Base-by-base conservation (phyloP, 495 filamentous ascomycete genomes). In the Penicillium simplicissimum region DNA sequence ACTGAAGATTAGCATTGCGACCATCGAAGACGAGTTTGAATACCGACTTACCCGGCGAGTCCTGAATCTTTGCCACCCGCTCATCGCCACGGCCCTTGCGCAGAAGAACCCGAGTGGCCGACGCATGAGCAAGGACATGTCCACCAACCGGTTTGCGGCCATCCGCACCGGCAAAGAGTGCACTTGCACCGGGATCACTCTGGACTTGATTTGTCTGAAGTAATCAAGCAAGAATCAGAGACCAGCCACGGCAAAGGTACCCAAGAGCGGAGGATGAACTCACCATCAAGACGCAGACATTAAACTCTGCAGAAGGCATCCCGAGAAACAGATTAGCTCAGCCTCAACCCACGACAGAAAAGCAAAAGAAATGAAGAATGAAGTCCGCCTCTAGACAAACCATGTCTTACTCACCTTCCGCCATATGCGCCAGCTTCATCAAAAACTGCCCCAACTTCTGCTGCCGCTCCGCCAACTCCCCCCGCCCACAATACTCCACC, bases 101-200 rank as follows among this genome's bases (percentile, higher is more conserved):
- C 48, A 93, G 79, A 17, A 92, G 79, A 42, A 93, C 82, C 51
- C 90, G 81, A 54, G 90, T 92, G 3, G 89, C 85, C 37, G 88
- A 91, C 43, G 90, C 89, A 74, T 93, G 90, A 48, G 90, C 90
- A 42, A 93, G 85, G 61, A 93, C 84, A 79, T 93, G 90, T 23
- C 90, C 90, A 60, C 90, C 90, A 28, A 90, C 86, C 64, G 85
- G 86, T 63, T 90, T 90, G 15, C 87, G 83, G 55, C 90, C 90
- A 77, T 93, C 90, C 36, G 87, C 90, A 55, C 88, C 86, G 38
- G 89, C 87, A 59, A 93, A 93, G n/a, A 93, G 80, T 36, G 89
- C 87, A 73, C 82, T 90, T 1, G 90, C 90, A 60, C 90, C 89
- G n/a, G 90, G 90, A 62, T 92, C 90, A 54, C 84, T 88, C 75